Conservation (phyloP, 2,329 filamentous ascomycete genomes). For the Colletotrichum truncatum region DNA sequence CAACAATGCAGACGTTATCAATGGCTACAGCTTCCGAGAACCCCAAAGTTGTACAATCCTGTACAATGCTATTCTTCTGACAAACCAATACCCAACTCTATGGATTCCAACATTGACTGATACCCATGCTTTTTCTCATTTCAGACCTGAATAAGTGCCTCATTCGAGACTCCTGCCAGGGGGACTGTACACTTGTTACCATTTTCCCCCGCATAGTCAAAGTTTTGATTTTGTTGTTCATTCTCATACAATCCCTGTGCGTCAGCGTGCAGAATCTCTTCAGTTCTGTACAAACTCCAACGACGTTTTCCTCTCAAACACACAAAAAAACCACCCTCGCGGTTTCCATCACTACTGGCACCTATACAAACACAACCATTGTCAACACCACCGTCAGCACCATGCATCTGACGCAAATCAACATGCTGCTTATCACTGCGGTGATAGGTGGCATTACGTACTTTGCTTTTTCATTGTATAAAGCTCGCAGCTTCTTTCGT, state of each 20-base stretch:
- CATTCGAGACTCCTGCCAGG: neutral
- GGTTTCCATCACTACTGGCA: neutral
- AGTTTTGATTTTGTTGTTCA: neutral
- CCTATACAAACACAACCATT: neutral
- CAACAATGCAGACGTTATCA: neutral
- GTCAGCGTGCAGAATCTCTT: neutral
- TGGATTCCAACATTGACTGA: neutral
- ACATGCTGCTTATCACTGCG: neutral
- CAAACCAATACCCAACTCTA: neutral
- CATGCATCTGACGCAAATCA: too few species aligned
- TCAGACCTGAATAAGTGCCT: slow-evolving; percentile 16
- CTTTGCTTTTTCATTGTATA: neutral
- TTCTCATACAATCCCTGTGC: neutral
- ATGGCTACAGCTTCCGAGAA: neutral
- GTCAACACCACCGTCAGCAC: neutral
- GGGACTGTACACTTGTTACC: neutral
- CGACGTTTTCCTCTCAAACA: neutral
- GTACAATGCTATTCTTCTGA: neutral
- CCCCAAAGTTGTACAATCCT: neutral
- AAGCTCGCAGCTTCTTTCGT: slow-evolving; percentile 6
- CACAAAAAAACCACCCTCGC: neutral
- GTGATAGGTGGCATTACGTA: neutral
- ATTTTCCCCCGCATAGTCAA: slow-evolving; percentile 8
- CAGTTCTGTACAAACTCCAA: neutral
- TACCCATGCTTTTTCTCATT: neutral